Base-by-base conservation (phyloP, 225 moss, liverwort and hornwort genomes). In the Pseudoscleropodium purum region DNA sequence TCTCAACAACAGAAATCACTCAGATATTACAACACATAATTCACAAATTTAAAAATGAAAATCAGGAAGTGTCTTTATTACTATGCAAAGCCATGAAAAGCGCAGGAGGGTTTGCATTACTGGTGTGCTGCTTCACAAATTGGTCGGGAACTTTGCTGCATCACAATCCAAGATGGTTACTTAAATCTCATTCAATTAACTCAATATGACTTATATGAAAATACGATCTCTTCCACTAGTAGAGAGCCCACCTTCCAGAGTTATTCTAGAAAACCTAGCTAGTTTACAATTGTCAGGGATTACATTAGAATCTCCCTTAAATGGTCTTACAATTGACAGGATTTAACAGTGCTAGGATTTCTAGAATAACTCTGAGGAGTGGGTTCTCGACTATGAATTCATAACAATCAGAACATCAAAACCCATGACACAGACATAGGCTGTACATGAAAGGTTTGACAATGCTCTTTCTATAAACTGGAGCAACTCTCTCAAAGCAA, bases 41-140 rank as follows among this genome's bases (percentile, higher is more conserved):
- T 59, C 69, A 75, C 62, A 56, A 70, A 36, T 52, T n/a, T 25
- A 39, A 63, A 67, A 68, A 64, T 59, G 49, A 80, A 83, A 79
- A 76, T 64, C 66, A 85, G 80, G 47, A n/a, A 89, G 75, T 57
- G 88, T 68, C 20, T 66, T 59, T 57, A 82, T 75, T 95, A 98
- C 99, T 94, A 70, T 94, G 92, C 87, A 99, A 85, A 80, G 95
- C 94, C 89, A 99, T 94, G 90, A 99, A 92, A 60, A 97, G 94
- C 9, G 96, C 91, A 6, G 97, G 99, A 87, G 99, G 99, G 36
- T 99, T 99, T 60, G 97, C 99, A 85, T 99, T 99, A 94, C 88
- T 95, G 75, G 95, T 97, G 83, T 97, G 92, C 87, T 99, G 99
- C 85, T 92, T 89, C 79, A 97, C 93, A 88, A 95, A 99, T 61